A percentile compares a stretch with the other conserved stretches of the same genome.
These are phyloP conservation scores for Mycena indigotica DNA, from an alignment of 768 basidiomycete genomes.

Conservation along the genomic window DNA sequence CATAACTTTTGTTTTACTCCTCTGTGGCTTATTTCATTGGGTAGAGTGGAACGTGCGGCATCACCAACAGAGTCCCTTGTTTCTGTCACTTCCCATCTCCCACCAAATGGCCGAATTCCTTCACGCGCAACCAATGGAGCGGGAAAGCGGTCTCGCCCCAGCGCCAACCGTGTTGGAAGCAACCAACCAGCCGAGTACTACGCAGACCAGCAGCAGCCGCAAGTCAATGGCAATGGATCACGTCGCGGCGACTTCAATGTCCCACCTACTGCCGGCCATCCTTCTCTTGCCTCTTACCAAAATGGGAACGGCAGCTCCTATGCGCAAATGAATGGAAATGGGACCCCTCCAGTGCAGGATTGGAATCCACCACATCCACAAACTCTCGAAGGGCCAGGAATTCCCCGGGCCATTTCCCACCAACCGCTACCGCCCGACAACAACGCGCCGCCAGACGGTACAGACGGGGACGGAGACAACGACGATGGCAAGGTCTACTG, in stretches of 20 bases:
- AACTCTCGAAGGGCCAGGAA: conserved; percentile 75
- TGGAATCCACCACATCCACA: conserved; percentile 55
- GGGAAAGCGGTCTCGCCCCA: conserved; percentile 48
- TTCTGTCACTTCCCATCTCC: conserved; percentile 70
- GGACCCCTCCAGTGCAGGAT: conserved; percentile 39
- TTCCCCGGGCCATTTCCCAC: conserved; percentile 58
- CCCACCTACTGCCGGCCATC: conserved; percentile 56
- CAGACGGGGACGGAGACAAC: conserved; percentile 51
- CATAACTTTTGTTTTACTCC: not conserved
- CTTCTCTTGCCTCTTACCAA: conserved; percentile 56
- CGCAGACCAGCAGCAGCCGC: conserved; percentile 29
- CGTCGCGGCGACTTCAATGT: conserved; percentile 46
- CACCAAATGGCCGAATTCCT: conserved; percentile 28
- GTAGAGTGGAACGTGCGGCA: conserved; percentile 61
- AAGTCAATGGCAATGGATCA: conserved; percentile 24
- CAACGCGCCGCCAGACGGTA: conserved; percentile 8
- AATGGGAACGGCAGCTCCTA: conserved; percentile 40
- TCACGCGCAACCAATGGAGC: conserved; percentile 30
- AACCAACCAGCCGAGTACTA: conserved; percentile 41
- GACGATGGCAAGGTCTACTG: conserved; percentile 79
- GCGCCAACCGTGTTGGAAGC: conserved; percentile 45
- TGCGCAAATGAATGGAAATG: conserved; percentile 32
- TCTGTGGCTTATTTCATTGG: not conserved
- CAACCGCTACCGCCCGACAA: conserved; percentile 5
- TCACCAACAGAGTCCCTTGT: conserved; percentile 77